These are phyloP conservation scores for Umbellularia californica DNA, from an alignment of 164 flowering plant species.

Conservation along the genomic window DNA sequence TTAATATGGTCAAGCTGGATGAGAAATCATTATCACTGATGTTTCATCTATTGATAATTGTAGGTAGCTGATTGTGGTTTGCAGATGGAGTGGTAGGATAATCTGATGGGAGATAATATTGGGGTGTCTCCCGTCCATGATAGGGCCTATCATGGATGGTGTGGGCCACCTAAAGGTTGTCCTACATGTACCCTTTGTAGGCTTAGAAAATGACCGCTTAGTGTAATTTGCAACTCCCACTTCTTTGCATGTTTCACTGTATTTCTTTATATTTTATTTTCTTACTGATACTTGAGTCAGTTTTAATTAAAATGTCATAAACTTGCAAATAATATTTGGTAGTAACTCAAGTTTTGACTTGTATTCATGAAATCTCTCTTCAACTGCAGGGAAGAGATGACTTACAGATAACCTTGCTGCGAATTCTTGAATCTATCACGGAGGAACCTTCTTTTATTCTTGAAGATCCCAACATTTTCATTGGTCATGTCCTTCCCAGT, in stretches of 20 bases:
- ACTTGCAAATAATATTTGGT: background rate
- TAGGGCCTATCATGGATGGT: background rate
- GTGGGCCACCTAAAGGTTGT: background rate
- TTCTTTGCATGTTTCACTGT: background rate
- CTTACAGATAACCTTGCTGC: conserved; percentile 80
- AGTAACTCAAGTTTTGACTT: background rate
- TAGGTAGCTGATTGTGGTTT: background rate
- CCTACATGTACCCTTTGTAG: background rate
- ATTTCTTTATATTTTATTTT: too few species aligned
- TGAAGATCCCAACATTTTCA: conserved; percentile 44
- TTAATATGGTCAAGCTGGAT: background rate
- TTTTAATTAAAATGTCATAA: too few species aligned
- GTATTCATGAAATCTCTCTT: conserved; percentile 1
- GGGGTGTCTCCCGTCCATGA: background rate
- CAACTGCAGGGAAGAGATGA: conserved; percentile 93
- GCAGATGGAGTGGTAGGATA: background rate
- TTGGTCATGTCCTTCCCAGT: conserved; percentile 67
- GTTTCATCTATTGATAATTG: background rate
- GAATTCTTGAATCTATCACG: conserved; percentile 68
- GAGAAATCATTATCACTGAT: background rate
- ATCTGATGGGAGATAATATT: background rate
- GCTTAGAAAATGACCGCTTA: too few species aligned
- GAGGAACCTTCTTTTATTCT: conserved; percentile 65
- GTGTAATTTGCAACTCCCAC: background rate
- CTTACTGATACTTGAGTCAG: too few species aligned